phyloP scores from a whole-genome alignment of 805 yeast species.

The Saturnispora diversa region DNA sequence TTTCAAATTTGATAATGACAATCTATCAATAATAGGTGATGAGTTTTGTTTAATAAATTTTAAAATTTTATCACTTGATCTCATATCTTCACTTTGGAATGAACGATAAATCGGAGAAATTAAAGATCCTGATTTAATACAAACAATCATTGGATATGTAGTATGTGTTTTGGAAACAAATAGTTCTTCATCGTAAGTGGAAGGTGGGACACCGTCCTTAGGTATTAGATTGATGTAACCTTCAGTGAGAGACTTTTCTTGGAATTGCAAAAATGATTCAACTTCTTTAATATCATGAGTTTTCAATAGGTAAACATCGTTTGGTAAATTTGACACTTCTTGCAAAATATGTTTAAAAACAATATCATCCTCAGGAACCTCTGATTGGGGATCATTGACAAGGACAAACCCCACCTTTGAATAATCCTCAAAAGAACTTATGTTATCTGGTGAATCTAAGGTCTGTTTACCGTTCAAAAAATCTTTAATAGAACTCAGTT shows the following conservation, averaged over 20 bases:
- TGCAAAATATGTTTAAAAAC: slow-evolving; percentile 54
- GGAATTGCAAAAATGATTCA: slow-evolving; percentile 34
- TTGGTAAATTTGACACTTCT: slow-evolving; percentile 49
- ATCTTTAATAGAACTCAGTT: slow-evolving; percentile 10
- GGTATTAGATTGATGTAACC: slow-evolving; percentile 38
- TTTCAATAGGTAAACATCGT: slow-evolving; percentile 45
- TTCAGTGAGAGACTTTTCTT: slow-evolving; percentile 34
- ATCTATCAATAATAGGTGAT: slow-evolving; percentile 45
- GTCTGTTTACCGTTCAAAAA: slow-evolving; percentile 6
- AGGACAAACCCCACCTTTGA: slow-evolving; percentile 48
- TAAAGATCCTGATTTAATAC: slow-evolving; percentile 51
- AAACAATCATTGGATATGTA: slow-evolving; percentile 51
- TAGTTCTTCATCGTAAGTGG: slow-evolving; percentile 38
- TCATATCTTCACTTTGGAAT: slow-evolving; percentile 55
- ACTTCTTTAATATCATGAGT: slow-evolving; percentile 37
- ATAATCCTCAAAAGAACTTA: slow-evolving; percentile 25
- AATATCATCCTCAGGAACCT: slow-evolving; percentile 53
- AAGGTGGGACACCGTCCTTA: slow-evolving; percentile 10
- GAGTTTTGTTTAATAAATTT: slow-evolving; percentile 43
- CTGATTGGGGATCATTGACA: slow-evolving; percentile 41
- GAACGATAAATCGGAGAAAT: slow-evolving; percentile 48
- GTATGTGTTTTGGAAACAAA: slow-evolving; percentile 46
- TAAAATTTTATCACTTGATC: slow-evolving; percentile 41
- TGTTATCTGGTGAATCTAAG: slow-evolving; percentile 11
- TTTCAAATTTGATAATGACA: slow-evolving; percentile 34